Conservation (phyloP, 495 filamentous ascomycete genomes). For the Aspergillus indologenus region DNA sequence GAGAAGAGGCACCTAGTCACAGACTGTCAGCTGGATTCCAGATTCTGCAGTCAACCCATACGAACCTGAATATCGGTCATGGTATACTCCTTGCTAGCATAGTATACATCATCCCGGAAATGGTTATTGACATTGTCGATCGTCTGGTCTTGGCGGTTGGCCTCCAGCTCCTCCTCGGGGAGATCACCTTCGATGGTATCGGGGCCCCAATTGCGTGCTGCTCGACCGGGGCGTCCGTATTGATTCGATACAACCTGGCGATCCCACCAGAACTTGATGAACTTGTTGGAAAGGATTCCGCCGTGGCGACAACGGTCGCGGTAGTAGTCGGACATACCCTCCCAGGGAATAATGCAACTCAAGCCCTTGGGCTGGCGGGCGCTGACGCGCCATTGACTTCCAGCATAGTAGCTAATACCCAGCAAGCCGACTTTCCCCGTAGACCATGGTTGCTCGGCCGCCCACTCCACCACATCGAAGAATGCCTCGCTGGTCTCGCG, state of each 20-base stretch:
- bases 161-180: constrained; percentile 52
- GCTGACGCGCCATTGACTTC: constrained; percentile 62
- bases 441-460: constrained; percentile 58
- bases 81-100: constrained; percentile 56
- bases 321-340: constrained; percentile 69
- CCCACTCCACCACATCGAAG: constrained; percentile 63
- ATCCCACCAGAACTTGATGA: constrained; percentile 66
- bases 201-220: constrained; percentile 34
- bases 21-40: constrained; percentile 23
- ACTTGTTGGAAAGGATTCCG: constrained; percentile 60
- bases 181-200: constrained; percentile 65
- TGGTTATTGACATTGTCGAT: constrained; percentile 51
- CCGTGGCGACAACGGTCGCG: constrained; percentile 61
- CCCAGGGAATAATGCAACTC: constrained; percentile 61
- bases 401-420: constrained; percentile 62
- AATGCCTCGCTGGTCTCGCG: constrained; percentile 56
- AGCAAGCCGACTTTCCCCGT: constrained; percentile 59
- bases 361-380: constrained; percentile 58
- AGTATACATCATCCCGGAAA: constrained; percentile 60
- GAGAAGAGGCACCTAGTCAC: constrained; percentile 52
- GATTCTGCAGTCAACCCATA: not conserved
- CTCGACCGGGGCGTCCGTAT: constrained; percentile 51
- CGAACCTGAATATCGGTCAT: constrained; percentile 57
- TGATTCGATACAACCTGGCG: constrained; percentile 60
- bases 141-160: constrained; percentile 60